Evolutionary conservation across 116 monocot species (phyloP).

Genomic region (Iris pallida): DNA sequence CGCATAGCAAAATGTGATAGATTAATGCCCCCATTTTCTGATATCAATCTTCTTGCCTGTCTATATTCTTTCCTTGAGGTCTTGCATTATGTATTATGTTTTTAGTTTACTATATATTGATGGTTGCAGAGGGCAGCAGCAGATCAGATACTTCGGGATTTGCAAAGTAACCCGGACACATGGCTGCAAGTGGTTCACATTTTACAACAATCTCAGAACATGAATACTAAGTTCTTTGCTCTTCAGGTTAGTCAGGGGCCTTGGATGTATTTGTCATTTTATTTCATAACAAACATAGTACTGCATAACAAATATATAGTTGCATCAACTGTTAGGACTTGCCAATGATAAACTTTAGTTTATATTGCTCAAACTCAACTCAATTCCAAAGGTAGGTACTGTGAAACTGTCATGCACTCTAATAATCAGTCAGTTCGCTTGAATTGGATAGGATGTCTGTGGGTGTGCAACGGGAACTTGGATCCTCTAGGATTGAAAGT

Average conservation of each 20-base stretch:
- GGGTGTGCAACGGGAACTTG: no score
- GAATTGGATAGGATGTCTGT: no score
- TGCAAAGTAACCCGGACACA: slow-evolving; percentile 15
- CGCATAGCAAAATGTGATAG: no score
- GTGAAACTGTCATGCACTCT: no score
- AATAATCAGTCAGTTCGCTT: no score
- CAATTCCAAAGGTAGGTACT: no score
- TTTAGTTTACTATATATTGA: background rate
- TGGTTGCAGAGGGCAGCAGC: slow-evolving; percentile 16
- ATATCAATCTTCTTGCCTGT: background rate
- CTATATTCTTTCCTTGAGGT: background rate
- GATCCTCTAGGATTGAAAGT: no score
- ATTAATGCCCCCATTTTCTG: background rate
- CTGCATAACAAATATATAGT: no score
- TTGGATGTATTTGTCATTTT: background rate
- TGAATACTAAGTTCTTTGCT: slow-evolving; percentile 20
- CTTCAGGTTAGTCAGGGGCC: slow-evolving; percentile 4
- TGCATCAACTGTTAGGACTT: no score
- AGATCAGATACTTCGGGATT: slow-evolving; percentile 15
- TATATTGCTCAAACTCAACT: no score
- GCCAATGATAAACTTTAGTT: no score
- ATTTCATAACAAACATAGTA: background rate
- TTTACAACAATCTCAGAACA: slow-evolving; percentile 10
- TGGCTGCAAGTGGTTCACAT: slow-evolving; percentile 21
- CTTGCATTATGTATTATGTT: background rate